Evolutionary conservation across 495 filamentous ascomycete species (phyloP), one percentile per base, ranked within the genome.

Genomic region (Lepraria neglecta): DNA sequence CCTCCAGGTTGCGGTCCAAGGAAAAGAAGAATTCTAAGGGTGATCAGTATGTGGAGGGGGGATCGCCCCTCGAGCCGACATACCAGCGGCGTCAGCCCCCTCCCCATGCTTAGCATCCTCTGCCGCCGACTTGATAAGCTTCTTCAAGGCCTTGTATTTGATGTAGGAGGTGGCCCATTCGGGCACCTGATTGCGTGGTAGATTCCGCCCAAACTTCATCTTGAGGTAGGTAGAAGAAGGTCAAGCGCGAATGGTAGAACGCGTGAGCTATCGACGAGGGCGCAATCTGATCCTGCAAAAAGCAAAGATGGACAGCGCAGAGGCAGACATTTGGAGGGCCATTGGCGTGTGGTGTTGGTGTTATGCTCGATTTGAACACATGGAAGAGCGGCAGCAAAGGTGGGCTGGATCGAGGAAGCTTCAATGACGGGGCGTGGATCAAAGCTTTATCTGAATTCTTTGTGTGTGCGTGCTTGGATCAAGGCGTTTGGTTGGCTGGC

Each of bases 161-260:
- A 98, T 95, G 69, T 98, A 98, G 19, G 81, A 84, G 40, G 85
- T 75, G 59, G 92, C 88, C 92, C 92, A 98, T 75, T 98, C 94
- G 12, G 94, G 94, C 59, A 97, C 94, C 70, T 96, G 91, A 71
- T 96, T 95, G 45, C 92, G 87, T 14, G 91, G 79, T 56, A 98
- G 81, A 76, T 85, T 89, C 75, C 81, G 83, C 55, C 88, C 87
- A 68, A 92, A 92, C 77, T 92, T 92, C 89, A 92, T 92, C 0
- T 55, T 77, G 73, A 17, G 30, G 21, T 7, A 21, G 54, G 28
- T 19, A 11, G 10, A 9, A 30, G 47, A 12, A 21, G 0, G 7
- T 1, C 27, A 12, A 35, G 4, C 51, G 33, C 24, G 21, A 35
- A 7, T 9, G 14, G 28, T 19, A 48, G 30, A 38, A 7, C 30